phyloP scores from a whole-genome alignment of 441 rosid genomes.

The Euphorbia celastroides region DNA sequence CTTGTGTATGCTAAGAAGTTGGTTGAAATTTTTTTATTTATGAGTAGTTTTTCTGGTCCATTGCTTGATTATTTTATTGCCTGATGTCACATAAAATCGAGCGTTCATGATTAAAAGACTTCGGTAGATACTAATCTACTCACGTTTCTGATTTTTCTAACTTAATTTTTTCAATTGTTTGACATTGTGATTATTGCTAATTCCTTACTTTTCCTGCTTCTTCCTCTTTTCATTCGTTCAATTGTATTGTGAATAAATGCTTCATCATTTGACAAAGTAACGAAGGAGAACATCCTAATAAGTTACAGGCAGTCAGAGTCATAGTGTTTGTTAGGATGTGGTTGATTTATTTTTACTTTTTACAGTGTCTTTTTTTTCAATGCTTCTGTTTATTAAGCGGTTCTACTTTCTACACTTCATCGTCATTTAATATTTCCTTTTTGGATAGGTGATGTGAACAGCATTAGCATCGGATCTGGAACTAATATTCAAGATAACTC shows the following conservation, averaged over 20 bases:
- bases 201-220: neutral
- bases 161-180: neutral
- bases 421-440: conserved; percentile 12
- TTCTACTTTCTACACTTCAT: neutral
- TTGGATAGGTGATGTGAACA: conserved; percentile 76
- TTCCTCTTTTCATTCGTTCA: neutral
- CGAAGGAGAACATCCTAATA: neutral
- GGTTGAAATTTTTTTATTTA: neutral
- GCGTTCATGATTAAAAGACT: neutral
- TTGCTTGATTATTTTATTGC: neutral
- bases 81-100: neutral
- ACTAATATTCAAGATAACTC: conserved; percentile 96
- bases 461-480: conserved; percentile 71
- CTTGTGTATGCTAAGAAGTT: neutral
- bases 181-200: neutral
- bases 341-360: neutral
- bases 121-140: neutral
- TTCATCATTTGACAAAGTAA: neutral
- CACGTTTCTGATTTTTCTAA: neutral
- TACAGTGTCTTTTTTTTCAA: neutral
- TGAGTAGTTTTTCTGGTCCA: neutral
- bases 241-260: neutral
- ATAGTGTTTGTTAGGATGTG: neutral
- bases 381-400: neutral
- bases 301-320: neutral